A percentile compares a stretch with the other conserved stretches of the same genome.
Evolutionary conservation across 345 rosid genomes (phyloP).

Genomic region (Aurinia saxatilis): DNA sequence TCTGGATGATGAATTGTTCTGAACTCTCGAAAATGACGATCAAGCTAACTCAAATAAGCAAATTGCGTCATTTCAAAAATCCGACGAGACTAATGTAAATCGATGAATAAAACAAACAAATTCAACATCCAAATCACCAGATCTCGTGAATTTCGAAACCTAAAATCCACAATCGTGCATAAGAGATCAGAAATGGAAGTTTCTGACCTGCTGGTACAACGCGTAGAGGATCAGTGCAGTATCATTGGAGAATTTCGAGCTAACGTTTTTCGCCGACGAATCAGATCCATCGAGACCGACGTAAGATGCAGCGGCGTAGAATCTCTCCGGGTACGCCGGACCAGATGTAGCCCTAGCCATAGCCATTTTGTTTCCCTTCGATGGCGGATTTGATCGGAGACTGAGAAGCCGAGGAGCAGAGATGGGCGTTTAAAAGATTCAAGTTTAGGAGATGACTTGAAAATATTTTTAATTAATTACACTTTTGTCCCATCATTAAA

Average conservation of each 20-base stretch:
- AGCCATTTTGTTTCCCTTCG: slow-evolving; percentile 32
- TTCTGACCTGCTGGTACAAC: slow-evolving; percentile 69
- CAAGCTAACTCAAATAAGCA: slow-evolving; percentile 6
- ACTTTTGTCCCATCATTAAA: too few relatives aligned
- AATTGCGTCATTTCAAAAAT: slow-evolving; percentile 14
- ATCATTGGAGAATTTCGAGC: slow-evolving; percentile 74
- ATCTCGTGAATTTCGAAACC: slow-evolving; percentile 21
- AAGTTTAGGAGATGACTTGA: background rate
- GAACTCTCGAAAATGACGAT: background rate
- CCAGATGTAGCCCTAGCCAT: slow-evolving; percentile 89
- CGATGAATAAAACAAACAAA: background rate
- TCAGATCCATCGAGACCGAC: slow-evolving; percentile 89
- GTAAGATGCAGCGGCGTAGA: slow-evolving; percentile 87
- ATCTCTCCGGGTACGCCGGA: slow-evolving; percentile 94
- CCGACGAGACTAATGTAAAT: background rate
- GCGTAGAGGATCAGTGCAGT: slow-evolving; percentile 85
- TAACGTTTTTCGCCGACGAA: slow-evolving; percentile 41
- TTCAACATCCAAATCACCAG: slow-evolving; percentile 11
- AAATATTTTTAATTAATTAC: background rate
- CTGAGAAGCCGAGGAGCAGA: slow-evolving; percentile 8
- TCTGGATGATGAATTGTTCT: background rate
- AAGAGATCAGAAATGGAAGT: slow-evolving; percentile 12
- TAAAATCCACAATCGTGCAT: background rate
- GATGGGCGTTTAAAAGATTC: slow-evolving; percentile 16
- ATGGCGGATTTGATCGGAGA: slow-evolving; percentile 29